Conservation (phyloP, 352 stramenopile species). For the Phytophthora citrophthora region DNA sequence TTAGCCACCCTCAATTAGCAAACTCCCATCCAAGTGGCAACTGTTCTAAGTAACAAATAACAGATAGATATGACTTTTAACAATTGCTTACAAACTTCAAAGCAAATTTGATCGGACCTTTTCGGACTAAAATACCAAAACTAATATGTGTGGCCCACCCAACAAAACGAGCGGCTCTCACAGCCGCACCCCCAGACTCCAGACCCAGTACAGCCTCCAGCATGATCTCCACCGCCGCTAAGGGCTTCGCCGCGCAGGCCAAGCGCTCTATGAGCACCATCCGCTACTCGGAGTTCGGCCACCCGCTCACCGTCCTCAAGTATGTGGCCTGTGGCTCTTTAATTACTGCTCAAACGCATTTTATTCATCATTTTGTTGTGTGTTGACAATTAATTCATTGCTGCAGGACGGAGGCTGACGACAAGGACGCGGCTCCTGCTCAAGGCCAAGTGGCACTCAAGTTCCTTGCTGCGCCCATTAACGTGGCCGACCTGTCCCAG, state of each 20-base stretch:
- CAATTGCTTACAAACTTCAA: no score
- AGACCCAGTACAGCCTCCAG: constrained; percentile 4
- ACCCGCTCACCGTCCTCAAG: constrained; percentile 72
- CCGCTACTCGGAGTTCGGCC: constrained; percentile 76
- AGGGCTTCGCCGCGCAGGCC: constrained; percentile 52
- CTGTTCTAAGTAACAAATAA: no score
- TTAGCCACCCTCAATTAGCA: no score
- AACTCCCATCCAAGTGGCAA: no score
- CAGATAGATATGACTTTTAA: no score
- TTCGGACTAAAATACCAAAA: no score
- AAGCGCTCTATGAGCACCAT: constrained; percentile 77
- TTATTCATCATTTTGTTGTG: constrained; percentile 3
- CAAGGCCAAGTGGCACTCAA: constrained; percentile 83
- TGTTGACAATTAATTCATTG: neutral
- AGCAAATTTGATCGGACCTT: no score
- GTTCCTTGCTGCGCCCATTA: constrained; percentile 90
- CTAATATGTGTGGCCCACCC: neutral
- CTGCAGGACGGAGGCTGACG: constrained; percentile 66
- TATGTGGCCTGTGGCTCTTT: constrained; percentile 19
- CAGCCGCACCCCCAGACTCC: neutral
- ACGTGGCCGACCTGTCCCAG: constrained; percentile 88
- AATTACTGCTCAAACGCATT: constrained; percentile 1
- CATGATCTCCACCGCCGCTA: constrained; percentile 72
- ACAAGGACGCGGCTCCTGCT: constrained; percentile 56
- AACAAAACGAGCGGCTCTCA: constrained; percentile 18